Base-by-base conservation (phyloP, 2,329 filamentous ascomycete genomes). In the Colletotrichum sp. region DNA sequence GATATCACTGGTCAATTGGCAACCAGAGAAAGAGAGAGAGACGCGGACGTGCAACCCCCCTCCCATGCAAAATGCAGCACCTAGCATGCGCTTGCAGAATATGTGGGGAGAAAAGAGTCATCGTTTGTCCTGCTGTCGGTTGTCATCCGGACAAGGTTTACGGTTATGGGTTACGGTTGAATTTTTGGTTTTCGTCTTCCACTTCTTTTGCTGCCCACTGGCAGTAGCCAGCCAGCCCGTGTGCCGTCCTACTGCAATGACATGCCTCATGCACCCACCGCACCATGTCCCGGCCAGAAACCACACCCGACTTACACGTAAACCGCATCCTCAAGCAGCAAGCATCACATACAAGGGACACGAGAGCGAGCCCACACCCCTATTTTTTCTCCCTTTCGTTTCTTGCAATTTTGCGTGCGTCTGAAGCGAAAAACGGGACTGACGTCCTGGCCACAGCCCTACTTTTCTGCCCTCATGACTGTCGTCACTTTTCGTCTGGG, bases 1-100 rank as follows among this genome's bases (percentile, higher is more conserved):
- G 62, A 72, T 65, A 28, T 67, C 34, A 75, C 57, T 75, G 73
- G 73, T 75, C 73, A 75, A 75, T 75, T 64, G 73, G 36, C 28
- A 21, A 6, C 62, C 44, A 59, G 39, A 28, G 39, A 44, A 18
- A 21, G 9, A 49, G 44, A 44, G 44, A 21, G 10, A 49, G 44
- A 52, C 39, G 39, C 39, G 44, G 44, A 21, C n/a, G 44, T 21
- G n/a, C n/a, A 52, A 21, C 44, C 44, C 44, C 44, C 44, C 44
- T 52, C 44, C 44, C 26, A 71, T 71, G 72, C 67, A 30, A 28
- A 64, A 57, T 74, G 59, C 72, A 74, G 44, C 44, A 44, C 16
- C 16, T 10, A 18, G 12, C 26, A 49, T 21, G 52, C 32, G 64
- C 34, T 60, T 32, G 55, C 32, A 36, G 28, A 16, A 34, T 9